A percentile compares a stretch with the other conserved stretches of the same genome.
Conservation (phyloP, 305 asterid genomes). For the Fraxinus dipetala region DNA sequence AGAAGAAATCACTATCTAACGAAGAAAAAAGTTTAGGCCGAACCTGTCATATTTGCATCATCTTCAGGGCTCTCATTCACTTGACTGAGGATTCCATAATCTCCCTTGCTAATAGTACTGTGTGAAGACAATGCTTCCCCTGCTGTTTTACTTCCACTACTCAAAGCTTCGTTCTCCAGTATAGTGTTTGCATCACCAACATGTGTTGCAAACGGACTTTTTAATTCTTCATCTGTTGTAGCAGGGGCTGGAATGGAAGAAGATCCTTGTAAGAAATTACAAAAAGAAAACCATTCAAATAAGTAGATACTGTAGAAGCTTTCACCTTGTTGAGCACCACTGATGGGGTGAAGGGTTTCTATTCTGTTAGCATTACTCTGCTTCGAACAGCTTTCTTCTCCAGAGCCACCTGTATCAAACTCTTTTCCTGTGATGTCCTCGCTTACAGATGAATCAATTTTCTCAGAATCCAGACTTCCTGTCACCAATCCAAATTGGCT, state of each 20-base stretch:
- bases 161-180: conserved; percentile 18
- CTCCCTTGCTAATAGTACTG: background rate
- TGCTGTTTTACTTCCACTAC: conserved; percentile 27
- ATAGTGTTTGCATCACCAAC: conserved; percentile 18
- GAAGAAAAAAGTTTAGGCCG: background rate
- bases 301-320: background rate
- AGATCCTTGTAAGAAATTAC: conserved; percentile 7
- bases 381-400: background rate
- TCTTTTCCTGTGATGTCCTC: background rate
- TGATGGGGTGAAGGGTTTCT: background rate
- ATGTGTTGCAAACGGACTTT: conserved; percentile 25
- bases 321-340: background rate
- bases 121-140: conserved; percentile 7
- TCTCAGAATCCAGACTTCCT: background rate
- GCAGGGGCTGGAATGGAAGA: background rate
- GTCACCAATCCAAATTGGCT: background rate
- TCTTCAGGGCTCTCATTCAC: conserved; percentile 7
- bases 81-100: conserved; percentile 5
- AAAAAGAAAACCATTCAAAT: background rate
- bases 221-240: conserved; percentile 30
- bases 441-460: background rate
- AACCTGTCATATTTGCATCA: background rate
- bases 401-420: background rate
- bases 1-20: background rate
- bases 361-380: background rate